Conservation (phyloP, 2,329 filamentous ascomycete genomes). For the Exophiala sp. region DNA sequence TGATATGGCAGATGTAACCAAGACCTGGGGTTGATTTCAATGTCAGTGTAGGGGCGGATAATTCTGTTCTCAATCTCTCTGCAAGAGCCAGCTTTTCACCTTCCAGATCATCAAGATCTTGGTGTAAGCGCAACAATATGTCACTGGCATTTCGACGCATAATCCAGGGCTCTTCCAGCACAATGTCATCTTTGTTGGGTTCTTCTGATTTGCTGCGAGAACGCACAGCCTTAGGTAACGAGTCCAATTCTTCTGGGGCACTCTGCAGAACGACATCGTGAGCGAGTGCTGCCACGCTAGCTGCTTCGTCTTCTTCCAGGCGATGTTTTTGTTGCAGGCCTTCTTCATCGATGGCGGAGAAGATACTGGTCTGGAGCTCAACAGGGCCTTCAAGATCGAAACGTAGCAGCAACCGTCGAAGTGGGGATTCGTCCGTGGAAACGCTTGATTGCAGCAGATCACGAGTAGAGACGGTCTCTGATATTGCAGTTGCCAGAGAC, state of each 20-base stretch:
- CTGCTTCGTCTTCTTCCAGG: constrained; percentile 68
- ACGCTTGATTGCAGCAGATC: constrained; percentile 36
- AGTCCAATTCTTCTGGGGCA: constrained; percentile 56
- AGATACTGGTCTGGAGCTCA: constrained; percentile 67
- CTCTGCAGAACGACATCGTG: constrained; percentile 67
- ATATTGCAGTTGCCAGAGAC: constrained; percentile 77
- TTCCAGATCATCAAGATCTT: constrained; percentile 58
- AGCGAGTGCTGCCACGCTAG: constrained; percentile 68
- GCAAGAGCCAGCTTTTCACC: constrained; percentile 60
- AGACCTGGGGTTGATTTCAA: constrained; percentile 83
- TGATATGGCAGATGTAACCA: constrained; percentile 88
- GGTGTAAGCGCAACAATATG: constrained; percentile 64
- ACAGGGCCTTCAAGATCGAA: constrained; percentile 65
- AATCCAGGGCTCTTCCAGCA: constrained; percentile 56
- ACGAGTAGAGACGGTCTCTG: constrained; percentile 60
- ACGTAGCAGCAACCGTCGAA: constrained; percentile 48
- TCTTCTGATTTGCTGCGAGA: constrained; percentile 30
- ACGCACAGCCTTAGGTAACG: constrained; percentile 52
- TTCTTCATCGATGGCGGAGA: constrained; percentile 84
- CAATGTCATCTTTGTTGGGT: constrained; percentile 35
- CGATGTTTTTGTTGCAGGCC: constrained; percentile 78
- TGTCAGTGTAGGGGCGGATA: constrained; percentile 63
- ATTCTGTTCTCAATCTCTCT: constrained; percentile 57
- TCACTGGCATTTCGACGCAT: constrained; percentile 65
- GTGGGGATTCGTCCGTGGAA: constrained; percentile 28